Base-by-base conservation (phyloP, 345 rosid genomes). In the Ailanthus altissimus region DNA sequence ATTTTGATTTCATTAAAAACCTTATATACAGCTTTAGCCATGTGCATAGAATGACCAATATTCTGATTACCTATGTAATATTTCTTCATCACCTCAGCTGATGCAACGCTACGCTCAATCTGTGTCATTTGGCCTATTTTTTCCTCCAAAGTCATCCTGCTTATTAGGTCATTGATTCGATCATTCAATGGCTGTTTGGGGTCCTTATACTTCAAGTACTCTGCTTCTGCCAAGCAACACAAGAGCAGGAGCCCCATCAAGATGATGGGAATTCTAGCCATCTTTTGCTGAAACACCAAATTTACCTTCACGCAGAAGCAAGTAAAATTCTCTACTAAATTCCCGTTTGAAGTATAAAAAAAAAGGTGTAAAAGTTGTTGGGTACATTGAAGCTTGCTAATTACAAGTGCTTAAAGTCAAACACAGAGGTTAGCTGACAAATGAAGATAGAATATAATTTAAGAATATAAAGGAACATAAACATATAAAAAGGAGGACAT, bases 81-180 rank as follows among this genome's bases (percentile, higher is more conserved):
- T 36, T 90, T 85, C 70, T 85, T 84, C 91, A 93, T 89, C 75
- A 84, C 89, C 38, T 78, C 83, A 3, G 36, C n/a, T 6, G 88
- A 70, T 70, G 61, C 81, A 64, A 80, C 66, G 0, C 5, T n/a
- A 59, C 83, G 90, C 1, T 89, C 90, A 57, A 89, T 89, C 90
- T 89, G 90, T 9, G 82, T 76, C 92, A 89, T 89, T 66, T 89
- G 90, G 62, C 92, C 90, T 38, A 88, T 82, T 73, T 89, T 89
- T 54, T 89, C 91, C 20, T 85, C 88, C 45, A 91, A 49, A 43
- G 89, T 89, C 90, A 91, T 88, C 46, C 81, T 51, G n/a, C 15
- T 15, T 78, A 89, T 12, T 8, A 91, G 78, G 59, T 89, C 91
- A 1, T 77, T 81, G 5, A 91, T 78, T 59, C 91, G 78, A n/a